These are phyloP conservation scores for Xanthoceras sorbifolium DNA, from an alignment of 345 rosid genomes.

Conservation along the genomic window DNA sequence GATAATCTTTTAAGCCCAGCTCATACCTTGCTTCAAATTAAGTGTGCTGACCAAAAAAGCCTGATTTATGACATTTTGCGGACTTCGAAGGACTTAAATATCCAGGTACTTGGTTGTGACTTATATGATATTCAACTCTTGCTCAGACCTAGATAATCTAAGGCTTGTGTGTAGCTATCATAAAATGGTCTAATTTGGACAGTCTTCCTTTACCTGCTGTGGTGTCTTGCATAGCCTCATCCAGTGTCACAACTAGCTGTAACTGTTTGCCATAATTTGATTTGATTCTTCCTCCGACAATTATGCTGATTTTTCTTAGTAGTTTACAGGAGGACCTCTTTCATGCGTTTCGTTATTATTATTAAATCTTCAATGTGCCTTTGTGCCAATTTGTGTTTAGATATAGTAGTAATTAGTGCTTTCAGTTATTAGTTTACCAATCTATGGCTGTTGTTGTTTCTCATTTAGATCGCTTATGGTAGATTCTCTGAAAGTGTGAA, in stretches of 20 bases:
- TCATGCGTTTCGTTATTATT: neutral
- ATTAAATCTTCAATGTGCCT: neutral
- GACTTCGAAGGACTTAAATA: constrained; percentile 71
- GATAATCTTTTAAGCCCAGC: constrained; percentile 73
- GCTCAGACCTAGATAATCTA: neutral
- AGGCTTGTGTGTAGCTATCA: neutral
- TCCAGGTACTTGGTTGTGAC: constrained; percentile 45
- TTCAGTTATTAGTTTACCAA: constrained; percentile 7
- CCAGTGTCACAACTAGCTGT: neutral
- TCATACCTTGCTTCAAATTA: constrained; percentile 70
- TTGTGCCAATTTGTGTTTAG: neutral
- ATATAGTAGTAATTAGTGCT: neutral
- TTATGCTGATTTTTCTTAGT: constrained; percentile 2
- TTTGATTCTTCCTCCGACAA: neutral
- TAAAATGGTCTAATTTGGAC: neutral
- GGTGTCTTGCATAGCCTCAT: neutral
- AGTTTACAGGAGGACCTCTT: neutral
- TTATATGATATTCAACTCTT: neutral
- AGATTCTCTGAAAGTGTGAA: constrained; percentile 52
- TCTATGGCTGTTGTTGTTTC: constrained; percentile 19
- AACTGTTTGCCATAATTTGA: neutral
- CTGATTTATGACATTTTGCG: constrained; percentile 72
- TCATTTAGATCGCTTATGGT: constrained; percentile 60
- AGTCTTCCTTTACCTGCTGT: neutral
- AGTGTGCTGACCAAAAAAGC: constrained; percentile 72